Percentiles rank a stretch among this genome's conserved stretches.
Evolutionary conservation across 2,329 filamentous ascomycete genomes (phyloP).

Genomic region (Teratosphaeria destructans): DNA sequence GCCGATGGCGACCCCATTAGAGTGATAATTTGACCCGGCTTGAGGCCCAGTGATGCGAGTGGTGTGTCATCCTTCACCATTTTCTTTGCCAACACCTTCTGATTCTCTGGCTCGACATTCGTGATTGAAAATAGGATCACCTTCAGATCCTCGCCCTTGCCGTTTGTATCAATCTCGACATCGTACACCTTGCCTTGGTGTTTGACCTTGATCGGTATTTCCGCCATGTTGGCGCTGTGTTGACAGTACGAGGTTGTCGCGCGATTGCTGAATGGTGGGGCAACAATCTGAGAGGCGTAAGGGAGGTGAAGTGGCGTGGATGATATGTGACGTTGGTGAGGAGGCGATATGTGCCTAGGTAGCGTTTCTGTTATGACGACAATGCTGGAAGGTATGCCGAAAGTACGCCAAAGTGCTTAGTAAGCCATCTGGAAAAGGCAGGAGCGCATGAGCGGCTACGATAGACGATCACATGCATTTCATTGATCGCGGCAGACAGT

Average conservation of each 20-base stretch:
- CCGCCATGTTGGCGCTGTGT: conserved; percentile 17
- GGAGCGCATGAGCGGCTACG: neutral
- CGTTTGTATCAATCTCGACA: conserved; percentile 75
- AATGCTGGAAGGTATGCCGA: neutral
- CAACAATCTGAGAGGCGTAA: neutral
- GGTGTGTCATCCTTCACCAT: conserved; percentile 93
- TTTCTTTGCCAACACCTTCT: conserved; percentile 91
- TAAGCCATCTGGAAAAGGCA: neutral
- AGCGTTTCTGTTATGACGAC: neutral
- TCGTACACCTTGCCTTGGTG: conserved; percentile 94
- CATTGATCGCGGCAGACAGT: neutral
- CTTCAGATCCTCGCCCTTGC: conserved; percentile 88
- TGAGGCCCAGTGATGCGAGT: conserved; percentile 72
- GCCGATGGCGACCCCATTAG: conserved; percentile 88
- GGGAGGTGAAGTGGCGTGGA: neutral
- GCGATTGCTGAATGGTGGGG: neutral
- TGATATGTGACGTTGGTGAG: neutral
- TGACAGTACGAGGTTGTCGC: neutral
- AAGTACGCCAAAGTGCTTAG: neutral
- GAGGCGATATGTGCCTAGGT: neutral
- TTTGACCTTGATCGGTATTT: conserved; percentile 60
- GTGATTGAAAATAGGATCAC: conserved; percentile 92
- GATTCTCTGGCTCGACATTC: conserved; percentile 87
- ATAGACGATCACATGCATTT: neutral
- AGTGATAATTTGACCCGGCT: conserved; percentile 79